Evolutionary conservation across 2,329 filamentous ascomycete genomes (phyloP), one percentile per base, ranked within the genome.

Genomic region (Neofusicoccum kwambonambiense): DNA sequence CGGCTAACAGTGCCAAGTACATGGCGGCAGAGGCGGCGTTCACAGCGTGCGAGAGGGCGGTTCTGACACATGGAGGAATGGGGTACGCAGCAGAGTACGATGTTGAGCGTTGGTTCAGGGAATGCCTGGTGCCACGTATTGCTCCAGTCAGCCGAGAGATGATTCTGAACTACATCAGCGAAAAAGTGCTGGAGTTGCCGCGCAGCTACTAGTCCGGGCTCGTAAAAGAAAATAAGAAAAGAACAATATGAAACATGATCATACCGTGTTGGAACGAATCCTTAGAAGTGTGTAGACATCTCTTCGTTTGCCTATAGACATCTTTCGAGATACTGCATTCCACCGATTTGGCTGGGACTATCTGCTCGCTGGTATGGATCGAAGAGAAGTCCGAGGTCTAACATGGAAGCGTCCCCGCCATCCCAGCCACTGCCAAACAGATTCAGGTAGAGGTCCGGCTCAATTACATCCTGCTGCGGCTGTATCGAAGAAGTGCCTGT

Each of bases 121-220:
- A 87, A 72, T 83, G 82, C 61, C 81, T 87, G 65, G 84, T 87
- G 9, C 86, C 86, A 1, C 72, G 86, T 22, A 85, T 88, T 66
- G 86, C 86, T 2, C 86, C 86, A 0, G 83, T 88, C 5, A 86
- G 83, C 68, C 74, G 83, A 68, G 90, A 92, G 78, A 92, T 92
- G 90, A 90, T 92, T 61, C 78, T 90, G 80, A 92, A 91, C 69
- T 91, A 87, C 73, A 84, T 92, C 12, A 82, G 84, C 2, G 89
- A 91, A 73, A 90, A 86, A 77, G 89, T 86, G 0, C 75, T 92
- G n/a, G 78, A 82, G 3, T 70, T 92, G 31, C 90, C 89, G 1
- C 80, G 87, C 65, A 91, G 88, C 71, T 92, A 91, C 68, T 91
- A 47, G 39, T 5, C 1, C 27, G 27, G 27, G 27, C 27, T 31